phyloP scores from a whole-genome alignment of 306 rosid species.

The Canavalia gladiata region DNA sequence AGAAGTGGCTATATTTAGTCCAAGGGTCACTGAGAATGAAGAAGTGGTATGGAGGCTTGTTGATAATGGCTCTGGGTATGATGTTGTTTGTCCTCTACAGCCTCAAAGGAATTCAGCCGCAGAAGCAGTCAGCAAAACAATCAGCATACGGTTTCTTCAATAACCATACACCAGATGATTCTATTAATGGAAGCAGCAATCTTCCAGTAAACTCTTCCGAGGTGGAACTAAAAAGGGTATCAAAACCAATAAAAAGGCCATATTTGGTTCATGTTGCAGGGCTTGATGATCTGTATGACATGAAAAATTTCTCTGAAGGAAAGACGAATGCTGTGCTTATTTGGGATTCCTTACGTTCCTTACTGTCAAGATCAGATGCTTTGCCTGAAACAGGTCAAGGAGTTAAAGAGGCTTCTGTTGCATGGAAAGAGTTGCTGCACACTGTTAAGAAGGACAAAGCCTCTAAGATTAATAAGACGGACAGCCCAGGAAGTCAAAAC shows the following conservation, averaged over 20 bases:
- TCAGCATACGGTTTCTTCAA: constrained; percentile 72
- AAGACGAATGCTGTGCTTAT: constrained; percentile 67
- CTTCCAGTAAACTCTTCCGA: constrained; percentile 45
- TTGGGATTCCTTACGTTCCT: constrained; percentile 69
- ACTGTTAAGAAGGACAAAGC: constrained; percentile 59
- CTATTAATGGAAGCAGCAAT: constrained; percentile 39
- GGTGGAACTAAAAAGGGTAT: constrained; percentile 36
- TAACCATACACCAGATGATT: constrained; percentile 53
- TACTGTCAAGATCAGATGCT: constrained; percentile 83
- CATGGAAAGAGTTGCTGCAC: constrained; percentile 77
- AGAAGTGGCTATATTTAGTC: constrained; percentile 49
- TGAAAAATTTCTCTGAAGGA: constrained; percentile 52
- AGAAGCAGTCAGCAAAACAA: constrained; percentile 66
- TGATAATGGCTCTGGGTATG: constrained; percentile 69
- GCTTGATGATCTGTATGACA: constrained; percentile 65
- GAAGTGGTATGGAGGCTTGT: constrained; percentile 87
- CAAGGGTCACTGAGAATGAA: constrained; percentile 67
- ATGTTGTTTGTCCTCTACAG: constrained; percentile 69
- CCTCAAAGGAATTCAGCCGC: constrained; percentile 62
- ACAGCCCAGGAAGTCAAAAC: constrained; percentile 52
- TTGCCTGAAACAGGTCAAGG: constrained; percentile 86
- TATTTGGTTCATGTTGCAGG: constrained; percentile 67
- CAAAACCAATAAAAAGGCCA: constrained; percentile 53
- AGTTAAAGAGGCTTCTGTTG: constrained; percentile 87
- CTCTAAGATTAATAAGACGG: constrained; percentile 50